phyloP scores from a whole-genome alignment of 805 yeast genomes.

The Wickerhamia fluorescens region DNA sequence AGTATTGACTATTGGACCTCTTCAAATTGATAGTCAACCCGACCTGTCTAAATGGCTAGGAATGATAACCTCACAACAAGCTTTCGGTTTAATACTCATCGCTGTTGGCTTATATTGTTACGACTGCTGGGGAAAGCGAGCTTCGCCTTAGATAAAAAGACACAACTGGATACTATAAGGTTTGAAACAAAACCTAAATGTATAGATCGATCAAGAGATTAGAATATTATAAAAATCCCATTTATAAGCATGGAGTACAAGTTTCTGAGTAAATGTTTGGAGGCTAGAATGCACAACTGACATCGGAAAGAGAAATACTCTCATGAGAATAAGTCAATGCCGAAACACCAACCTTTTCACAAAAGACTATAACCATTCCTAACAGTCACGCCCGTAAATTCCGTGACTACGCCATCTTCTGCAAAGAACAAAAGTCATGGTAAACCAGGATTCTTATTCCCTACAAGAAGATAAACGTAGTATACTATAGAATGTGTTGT shows the following conservation, averaged over 20 bases:
- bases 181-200: slow-evolving; percentile 1
- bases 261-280: slow-evolving; percentile 24
- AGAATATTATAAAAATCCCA: no score
- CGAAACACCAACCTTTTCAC: slow-evolving; percentile 1
- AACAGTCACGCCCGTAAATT: slow-evolving; percentile 32
- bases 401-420: slow-evolving; percentile 39
- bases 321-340: background rate
- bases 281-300: slow-evolving; percentile 37
- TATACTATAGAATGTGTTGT: slow-evolving; percentile 43
- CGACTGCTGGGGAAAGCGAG: slow-evolving; percentile 52
- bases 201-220: no score
- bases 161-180: slow-evolving; percentile 6
- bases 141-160: no score
- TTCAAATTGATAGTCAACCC: slow-evolving; percentile 19
- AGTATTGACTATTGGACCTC: slow-evolving; percentile 36
- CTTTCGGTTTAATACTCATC: slow-evolving; percentile 43
- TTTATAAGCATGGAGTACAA: no score
- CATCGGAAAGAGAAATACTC: slow-evolving; percentile 8
- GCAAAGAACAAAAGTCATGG: no score
- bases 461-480: slow-evolving; percentile 27
- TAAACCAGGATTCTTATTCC: slow-evolving; percentile 2
- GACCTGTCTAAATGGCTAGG: no score
- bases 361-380: background rate
- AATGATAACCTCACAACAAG: slow-evolving; percentile 42
- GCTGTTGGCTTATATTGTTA: slow-evolving; percentile 53